phyloP scores from a whole-genome alignment of 202 grass and related monocot genomes.

The Elaeis oleifera region DNA sequence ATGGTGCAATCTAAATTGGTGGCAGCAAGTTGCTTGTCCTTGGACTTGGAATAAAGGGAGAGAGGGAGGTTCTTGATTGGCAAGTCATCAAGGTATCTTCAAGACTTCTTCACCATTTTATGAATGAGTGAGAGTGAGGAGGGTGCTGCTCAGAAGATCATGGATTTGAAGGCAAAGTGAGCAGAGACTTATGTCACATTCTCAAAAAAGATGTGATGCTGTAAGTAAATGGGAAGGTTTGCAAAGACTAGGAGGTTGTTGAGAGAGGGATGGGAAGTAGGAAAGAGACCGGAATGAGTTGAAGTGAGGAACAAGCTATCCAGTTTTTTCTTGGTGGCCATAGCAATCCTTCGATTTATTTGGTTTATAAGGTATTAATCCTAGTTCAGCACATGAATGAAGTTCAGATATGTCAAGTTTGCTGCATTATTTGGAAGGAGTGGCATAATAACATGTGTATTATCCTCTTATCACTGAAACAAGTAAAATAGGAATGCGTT shows the following conservation, averaged over 20 bases:
- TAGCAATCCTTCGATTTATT: slow-evolving; percentile 29
- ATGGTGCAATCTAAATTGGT: not conserved
- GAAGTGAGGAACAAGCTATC: slow-evolving; percentile 30
- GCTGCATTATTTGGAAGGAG: not conserved
- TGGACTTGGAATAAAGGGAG: too few relatives aligned
- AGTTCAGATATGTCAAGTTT: slow-evolving; percentile 5
- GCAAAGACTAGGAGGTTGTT: slow-evolving; percentile 32
- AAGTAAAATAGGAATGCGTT: too few relatives aligned
- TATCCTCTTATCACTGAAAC: too few relatives aligned
- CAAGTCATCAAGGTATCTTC: slow-evolving; percentile 5
- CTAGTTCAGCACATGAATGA: slow-evolving; percentile 44
- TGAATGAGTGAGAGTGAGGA: not conserved
- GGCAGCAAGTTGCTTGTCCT: too few relatives aligned
- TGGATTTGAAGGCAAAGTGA: slow-evolving; percentile 21
- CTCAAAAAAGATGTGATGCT: slow-evolving; percentile 47
- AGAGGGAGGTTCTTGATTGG: not conserved
- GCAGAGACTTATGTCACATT: slow-evolving; percentile 34
- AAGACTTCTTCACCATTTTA: slow-evolving; percentile 3
- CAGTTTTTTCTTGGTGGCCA: slow-evolving; percentile 38
- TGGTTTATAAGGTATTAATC: slow-evolving; percentile 32
- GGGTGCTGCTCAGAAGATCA: slow-evolving; percentile 5
- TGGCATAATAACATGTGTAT: too few relatives aligned
- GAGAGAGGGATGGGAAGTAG: slow-evolving; percentile 28
- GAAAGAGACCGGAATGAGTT: slow-evolving; percentile 42
- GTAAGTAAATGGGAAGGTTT: slow-evolving; percentile 45